Evolutionary conservation across 768 basidiomycete genomes (phyloP).

Genomic region (Nidularia pulvinata): DNA sequence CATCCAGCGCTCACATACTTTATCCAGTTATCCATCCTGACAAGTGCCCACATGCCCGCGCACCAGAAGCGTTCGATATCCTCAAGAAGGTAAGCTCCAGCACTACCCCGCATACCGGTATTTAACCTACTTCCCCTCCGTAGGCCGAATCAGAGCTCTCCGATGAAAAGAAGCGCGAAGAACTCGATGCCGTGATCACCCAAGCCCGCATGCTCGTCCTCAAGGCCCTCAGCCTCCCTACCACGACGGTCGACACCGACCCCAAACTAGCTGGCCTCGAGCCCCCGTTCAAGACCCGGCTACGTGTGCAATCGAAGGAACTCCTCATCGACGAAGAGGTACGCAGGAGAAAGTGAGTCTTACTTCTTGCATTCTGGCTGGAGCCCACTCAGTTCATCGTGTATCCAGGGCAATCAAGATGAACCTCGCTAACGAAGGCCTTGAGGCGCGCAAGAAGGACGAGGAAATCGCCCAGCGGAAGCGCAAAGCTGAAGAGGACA

Average conservation of each 20-base stretch:
- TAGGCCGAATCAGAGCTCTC: conserved; percentile 87
- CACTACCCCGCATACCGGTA: too few species aligned
- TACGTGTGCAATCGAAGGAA: conserved; percentile 78
- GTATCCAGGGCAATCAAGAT: conserved; percentile 78
- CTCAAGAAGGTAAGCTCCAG: conserved; percentile 83
- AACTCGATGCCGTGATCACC: conserved; percentile 77
- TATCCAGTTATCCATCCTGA: conserved; percentile 94
- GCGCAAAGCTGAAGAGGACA: conserved; percentile 88
- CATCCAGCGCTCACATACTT: conserved; percentile 1
- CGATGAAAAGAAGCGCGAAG: conserved; percentile 77
- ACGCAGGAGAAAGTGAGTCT: conserved; percentile 73
- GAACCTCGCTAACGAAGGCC: conserved; percentile 89
- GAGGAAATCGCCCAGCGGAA: conserved; percentile 78
- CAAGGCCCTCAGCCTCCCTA: conserved; percentile 60
- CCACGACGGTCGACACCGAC: conserved; percentile 58
- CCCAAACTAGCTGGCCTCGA: conserved; percentile 50
- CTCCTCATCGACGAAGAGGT: conserved; percentile 91
- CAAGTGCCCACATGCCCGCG: conserved; percentile 87
- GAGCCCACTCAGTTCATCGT: conserved; percentile 2
- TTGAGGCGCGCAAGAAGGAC: conserved; percentile 93
- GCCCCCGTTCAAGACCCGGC: conserved; percentile 66
- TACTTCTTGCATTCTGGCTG: not conserved
- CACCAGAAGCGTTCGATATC: conserved; percentile 91
- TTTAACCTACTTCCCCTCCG: not conserved
- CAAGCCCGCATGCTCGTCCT: conserved; percentile 74